Conservation (phyloP, 768 basidiomycete genomes). For the Cyathus striatus region DNA sequence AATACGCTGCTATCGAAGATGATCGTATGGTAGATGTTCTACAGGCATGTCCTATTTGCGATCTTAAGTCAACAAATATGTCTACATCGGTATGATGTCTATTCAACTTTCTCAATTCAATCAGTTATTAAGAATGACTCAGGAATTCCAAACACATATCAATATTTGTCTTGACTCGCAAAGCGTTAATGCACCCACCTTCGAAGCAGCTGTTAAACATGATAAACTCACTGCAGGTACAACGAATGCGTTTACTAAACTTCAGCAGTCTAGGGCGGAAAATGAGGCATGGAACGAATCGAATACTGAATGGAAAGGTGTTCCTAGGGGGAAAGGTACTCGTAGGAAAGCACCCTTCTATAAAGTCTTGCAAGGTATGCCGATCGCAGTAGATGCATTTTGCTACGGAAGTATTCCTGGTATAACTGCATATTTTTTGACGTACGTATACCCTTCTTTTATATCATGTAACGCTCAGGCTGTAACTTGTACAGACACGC, state of each 20-base stretch:
- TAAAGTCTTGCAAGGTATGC: slow-evolving; percentile 95
- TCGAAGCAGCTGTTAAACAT: no score
- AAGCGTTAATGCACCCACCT: no score
- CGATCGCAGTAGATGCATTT: slow-evolving; percentile 97
- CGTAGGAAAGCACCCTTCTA: slow-evolving; percentile 89
- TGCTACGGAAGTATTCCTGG: slow-evolving; percentile 88
- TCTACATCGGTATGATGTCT: slow-evolving; percentile 5
- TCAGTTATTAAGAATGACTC: not conserved
- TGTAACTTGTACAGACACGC: slow-evolving; percentile 63
- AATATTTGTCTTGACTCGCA: slow-evolving; percentile 5
- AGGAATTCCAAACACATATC: not conserved
- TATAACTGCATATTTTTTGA: slow-evolving; percentile 87
- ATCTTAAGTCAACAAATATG: slow-evolving; percentile 13
- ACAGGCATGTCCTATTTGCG: slow-evolving; percentile 20
- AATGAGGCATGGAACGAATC: slow-evolving; percentile 85
- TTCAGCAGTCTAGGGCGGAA: slow-evolving; percentile 87
- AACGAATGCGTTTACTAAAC: slow-evolving; percentile 76
- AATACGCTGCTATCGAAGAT: slow-evolving; percentile 16
- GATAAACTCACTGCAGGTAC: no score
- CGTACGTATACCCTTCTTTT: slow-evolving; percentile 39
- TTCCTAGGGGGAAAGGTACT: slow-evolving; percentile 39
- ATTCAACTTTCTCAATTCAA: no score
- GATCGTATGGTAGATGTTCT: slow-evolving; percentile 5
- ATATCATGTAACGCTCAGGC: slow-evolving; percentile 1
- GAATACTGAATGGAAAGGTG: slow-evolving; percentile 43